Evolutionary conservation across 2,329 filamentous ascomycete genomes (phyloP).

Genomic region (Neopestalotiopsis clavispora): DNA sequence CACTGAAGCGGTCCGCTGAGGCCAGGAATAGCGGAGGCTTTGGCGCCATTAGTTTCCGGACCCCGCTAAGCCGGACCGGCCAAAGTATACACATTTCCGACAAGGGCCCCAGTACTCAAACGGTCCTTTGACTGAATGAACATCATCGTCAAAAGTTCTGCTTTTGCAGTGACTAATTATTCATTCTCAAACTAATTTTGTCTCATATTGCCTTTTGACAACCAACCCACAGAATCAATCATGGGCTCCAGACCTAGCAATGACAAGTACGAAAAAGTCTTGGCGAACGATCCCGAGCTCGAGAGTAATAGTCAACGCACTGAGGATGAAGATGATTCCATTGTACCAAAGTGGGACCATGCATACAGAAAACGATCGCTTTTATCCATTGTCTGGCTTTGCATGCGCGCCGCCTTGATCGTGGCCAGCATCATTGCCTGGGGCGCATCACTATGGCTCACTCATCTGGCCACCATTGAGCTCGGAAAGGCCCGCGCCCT

Average conservation of each 20-base stretch:
- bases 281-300: neutral
- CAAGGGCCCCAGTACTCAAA: neutral
- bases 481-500: neutral
- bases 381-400: neutral
- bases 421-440: neutral
- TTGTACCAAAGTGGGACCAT: neutral
- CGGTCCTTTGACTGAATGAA: neutral
- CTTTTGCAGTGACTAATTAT: neutral
- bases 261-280: neutral
- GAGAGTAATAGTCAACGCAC: neutral
- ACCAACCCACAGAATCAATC: neutral
- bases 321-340: neutral
- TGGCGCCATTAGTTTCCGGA: neutral
- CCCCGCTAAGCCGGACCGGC: neutral
- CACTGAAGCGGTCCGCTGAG: neutral
- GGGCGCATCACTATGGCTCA: neutral
- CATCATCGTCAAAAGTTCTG: neutral
- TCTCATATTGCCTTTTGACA: neutral
- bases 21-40: neutral
- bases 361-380: neutral
- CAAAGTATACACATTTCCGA: neutral
- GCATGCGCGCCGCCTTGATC: neutral
- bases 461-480: neutral
- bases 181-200: neutral
- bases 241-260: neutral